These are phyloP conservation scores for Berberis thunbergii DNA, from an alignment of 164 flowering plant species.

Conservation along the genomic window DNA sequence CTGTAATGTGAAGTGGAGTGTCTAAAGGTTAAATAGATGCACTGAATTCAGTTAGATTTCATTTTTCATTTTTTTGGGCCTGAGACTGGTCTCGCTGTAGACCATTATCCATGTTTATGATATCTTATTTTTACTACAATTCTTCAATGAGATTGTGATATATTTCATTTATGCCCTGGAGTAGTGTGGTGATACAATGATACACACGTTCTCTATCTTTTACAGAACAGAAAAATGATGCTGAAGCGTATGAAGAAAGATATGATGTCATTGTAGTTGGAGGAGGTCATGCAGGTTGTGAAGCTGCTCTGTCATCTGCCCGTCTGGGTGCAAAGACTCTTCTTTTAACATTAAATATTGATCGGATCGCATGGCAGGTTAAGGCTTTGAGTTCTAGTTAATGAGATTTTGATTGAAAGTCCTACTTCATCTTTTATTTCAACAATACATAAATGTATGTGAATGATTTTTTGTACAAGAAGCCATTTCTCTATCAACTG, in stretches of 20 bases:
- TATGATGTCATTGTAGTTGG: slow-evolving; percentile 96
- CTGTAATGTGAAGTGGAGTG: too few species aligned
- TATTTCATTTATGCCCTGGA: not conserved
- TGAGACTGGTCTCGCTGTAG: too few species aligned
- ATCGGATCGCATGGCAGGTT: slow-evolving; percentile 99
- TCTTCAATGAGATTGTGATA: not conserved
- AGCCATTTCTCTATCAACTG: too few species aligned
- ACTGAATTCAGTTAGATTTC: too few species aligned
- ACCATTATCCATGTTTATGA: too few species aligned
- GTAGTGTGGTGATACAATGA: not conserved
- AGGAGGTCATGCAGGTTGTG: slow-evolving; percentile 99
- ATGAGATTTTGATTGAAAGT: not conserved
- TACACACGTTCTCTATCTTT: not conserved
- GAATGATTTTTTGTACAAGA: too few species aligned
- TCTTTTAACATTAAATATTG: slow-evolving; percentile 87
- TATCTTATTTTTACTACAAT: too few species aligned
- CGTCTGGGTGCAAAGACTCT: slow-evolving; percentile 94
- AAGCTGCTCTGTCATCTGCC: slow-evolving; percentile 96
- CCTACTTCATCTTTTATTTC: not conserved
- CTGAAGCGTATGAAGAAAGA: slow-evolving; percentile 41
- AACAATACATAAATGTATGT: not conserved
- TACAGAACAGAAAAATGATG: slow-evolving; percentile 22
- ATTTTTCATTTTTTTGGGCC: too few species aligned
- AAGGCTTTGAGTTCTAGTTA: not conserved
- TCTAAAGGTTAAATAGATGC: too few species aligned